A percentile compares a stretch with the other conserved stretches of the same genome.
phyloP scores from a whole-genome alignment of 169 alveolate genomes.

The Eimeria praecox region DNA sequence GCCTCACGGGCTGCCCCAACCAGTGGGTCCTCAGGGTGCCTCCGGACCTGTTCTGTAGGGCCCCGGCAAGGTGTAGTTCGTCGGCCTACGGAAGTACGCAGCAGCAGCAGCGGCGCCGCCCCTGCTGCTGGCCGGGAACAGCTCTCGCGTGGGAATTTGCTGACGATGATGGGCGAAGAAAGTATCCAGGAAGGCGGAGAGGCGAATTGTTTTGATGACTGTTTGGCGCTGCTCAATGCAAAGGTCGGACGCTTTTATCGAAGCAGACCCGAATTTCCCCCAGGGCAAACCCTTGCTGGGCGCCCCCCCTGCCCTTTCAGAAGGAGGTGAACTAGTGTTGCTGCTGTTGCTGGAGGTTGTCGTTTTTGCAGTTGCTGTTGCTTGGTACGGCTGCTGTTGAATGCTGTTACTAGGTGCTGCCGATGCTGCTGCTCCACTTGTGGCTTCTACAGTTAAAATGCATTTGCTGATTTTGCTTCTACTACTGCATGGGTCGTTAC shows the following conservation, averaged over 20 bases:
- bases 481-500: not conserved
- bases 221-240: conserved; percentile 16
- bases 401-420: not conserved
- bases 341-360: not conserved
- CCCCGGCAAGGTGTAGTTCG: not conserved
- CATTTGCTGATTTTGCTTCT: not conserved
- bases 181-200: conserved; percentile 1
- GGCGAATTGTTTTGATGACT: conserved; percentile 46
- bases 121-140: not conserved
- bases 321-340: not conserved
- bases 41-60: conserved; percentile 41
- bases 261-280: not conserved
- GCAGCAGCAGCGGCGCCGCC: conserved; percentile 13
- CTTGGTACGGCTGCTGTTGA: not conserved
- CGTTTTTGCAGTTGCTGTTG: not conserved
- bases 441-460: not conserved
- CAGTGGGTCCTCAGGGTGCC: not conserved
- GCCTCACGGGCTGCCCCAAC: not conserved
- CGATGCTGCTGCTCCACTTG: not conserved
- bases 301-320: conserved; percentile 41
- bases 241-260: conserved; percentile 32
- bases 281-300: conserved; percentile 10
- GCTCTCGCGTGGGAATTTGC: not conserved
- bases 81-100: not conserved
- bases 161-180: not conserved